Conservation (phyloP, 805 yeast genomes). For the Clavispora fructus region DNA sequence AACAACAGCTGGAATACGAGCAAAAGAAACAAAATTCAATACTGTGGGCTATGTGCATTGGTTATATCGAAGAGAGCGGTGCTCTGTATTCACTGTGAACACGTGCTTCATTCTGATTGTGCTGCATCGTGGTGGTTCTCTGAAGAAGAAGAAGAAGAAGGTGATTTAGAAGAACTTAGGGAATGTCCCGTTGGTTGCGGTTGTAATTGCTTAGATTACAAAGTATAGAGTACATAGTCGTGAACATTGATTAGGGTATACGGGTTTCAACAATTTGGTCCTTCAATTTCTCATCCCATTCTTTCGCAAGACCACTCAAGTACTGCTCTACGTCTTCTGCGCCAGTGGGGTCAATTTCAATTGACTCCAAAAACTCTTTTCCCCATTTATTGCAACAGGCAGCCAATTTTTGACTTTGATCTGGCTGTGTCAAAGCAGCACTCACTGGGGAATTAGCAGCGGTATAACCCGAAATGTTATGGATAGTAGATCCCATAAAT, state of each 20-base stretch:
- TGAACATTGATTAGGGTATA: conserved; percentile 8
- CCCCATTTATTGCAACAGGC: conserved; percentile 69
- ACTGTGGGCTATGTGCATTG: conserved; percentile 65
- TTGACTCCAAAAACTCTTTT: conserved; percentile 50
- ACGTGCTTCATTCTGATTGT: conserved; percentile 72
- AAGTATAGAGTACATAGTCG: neutral
- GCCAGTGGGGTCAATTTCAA: conserved; percentile 59
- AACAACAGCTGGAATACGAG: conserved; percentile 29
- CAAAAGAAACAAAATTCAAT: conserved; percentile 23
- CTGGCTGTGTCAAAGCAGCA: conserved; percentile 48
- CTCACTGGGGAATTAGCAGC: conserved; percentile 83
- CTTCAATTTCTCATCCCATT: conserved; percentile 73
- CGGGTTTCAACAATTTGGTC: conserved; percentile 63
- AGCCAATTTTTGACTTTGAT: conserved; percentile 54
- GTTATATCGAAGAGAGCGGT: conserved; percentile 56
- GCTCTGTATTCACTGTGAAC: conserved; percentile 71
- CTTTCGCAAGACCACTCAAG: conserved; percentile 47
- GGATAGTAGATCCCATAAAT: conserved; percentile 79
- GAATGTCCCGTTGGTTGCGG: conserved; percentile 18
- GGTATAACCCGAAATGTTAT: conserved; percentile 78
- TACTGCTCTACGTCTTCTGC: conserved; percentile 62
- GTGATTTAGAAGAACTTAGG: neutral
- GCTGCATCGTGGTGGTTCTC: conserved; percentile 53
- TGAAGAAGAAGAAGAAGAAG: neutral
- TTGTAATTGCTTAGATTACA: conserved; percentile 9